Base-by-base conservation (phyloP, 1,284 basidiomycete species). In the Puccinia polysora region DNA sequence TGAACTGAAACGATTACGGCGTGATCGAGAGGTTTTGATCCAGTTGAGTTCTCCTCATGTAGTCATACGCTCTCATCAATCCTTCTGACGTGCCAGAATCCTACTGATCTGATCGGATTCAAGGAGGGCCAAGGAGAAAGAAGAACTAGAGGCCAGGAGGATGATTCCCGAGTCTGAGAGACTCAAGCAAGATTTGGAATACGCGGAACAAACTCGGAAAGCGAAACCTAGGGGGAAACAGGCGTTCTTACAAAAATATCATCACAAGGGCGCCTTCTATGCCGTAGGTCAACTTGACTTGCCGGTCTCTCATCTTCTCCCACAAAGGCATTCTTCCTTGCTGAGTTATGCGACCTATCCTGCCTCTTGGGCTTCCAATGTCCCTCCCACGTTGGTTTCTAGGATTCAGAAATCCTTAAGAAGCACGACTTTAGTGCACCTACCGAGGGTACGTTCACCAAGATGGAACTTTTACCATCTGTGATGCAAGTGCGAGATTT, bases 211-310 rank as follows among this genome's bases (percentile, higher is more conserved):
- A 79, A 83, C 85, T 47, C 84, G 94, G 65, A 87, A 87, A 69
- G 88, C 89, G 65, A 93, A 94, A 81, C 87, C 89, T 23, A 89
- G 91, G 77, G 91, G 91, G 2, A 84, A 89, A 74, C 90, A 93
- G 80, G 89, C 87, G 77, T 97, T 98, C 82, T 81, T 97, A 77
- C 93, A 98, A 80, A 97, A 96, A 81, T 98, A 97, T 80, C 97
- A 93, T 86, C 96, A 98, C 83, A 97, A 97, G 82, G 96, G 96
- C 77, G 94, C 93, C 73, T 98, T 98, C 84, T 93, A 96, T 81
- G 76, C 79, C 59, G 77, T 91, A 90, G 84, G 91, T 89, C 73
- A 28, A 83, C 69, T 34, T 4, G 34, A 28, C 10, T 79, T 52
- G 38, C 6, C 50, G 34, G 23, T 40, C n/a, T n/a, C 7, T 43